Evolutionary conservation across 768 basidiomycete genomes (phyloP).

Genomic region (Amanita brunnescens): DNA sequence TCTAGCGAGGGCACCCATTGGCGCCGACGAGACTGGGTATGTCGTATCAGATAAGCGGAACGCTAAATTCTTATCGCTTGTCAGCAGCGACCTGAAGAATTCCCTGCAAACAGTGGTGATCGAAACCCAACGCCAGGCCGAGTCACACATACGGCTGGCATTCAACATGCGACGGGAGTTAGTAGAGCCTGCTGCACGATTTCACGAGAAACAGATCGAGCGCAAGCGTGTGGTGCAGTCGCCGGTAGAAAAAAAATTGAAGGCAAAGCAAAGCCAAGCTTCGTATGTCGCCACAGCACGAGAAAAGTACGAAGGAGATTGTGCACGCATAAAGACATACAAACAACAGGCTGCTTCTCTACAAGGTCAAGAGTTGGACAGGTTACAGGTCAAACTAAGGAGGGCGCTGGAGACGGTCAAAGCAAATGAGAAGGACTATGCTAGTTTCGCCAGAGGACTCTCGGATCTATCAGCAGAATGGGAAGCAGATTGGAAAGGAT

Average conservation of each 20-base stretch:
- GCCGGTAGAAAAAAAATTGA: conserved; percentile 81
- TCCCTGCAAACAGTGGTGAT: conserved; percentile 70
- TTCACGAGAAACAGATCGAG: conserved; percentile 83
- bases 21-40: conserved; percentile 89
- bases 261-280: conserved; percentile 82
- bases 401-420: conserved; percentile 81
- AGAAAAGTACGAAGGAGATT: conserved; percentile 91
- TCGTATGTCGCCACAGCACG: conserved; percentile 79
- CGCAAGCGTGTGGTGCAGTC: conserved; percentile 86
- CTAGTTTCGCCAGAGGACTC: conserved; percentile 67
- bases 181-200: conserved; percentile 33
- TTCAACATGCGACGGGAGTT: conserved; percentile 56
- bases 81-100: conserved; percentile 63
- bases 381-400: conserved; percentile 74
- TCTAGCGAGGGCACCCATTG: conserved; percentile 69
- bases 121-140: conserved; percentile 79
- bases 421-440: conserved; percentile 86
- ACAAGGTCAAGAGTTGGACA: conserved; percentile 77
- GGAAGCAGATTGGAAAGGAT: conserved; percentile 91
- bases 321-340: conserved; percentile 83
- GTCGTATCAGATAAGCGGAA: conserved; percentile 17
- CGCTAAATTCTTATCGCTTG: conserved; percentile 3
- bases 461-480: conserved; percentile 69
- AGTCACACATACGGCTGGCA: conserved; percentile 63
- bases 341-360: conserved; percentile 63